Evolutionary conservation across 2,329 filamentous ascomycete genomes (phyloP), one percentile per base, ranked within the genome.

Genomic region (Colletotrichum neosansevieriae): DNA sequence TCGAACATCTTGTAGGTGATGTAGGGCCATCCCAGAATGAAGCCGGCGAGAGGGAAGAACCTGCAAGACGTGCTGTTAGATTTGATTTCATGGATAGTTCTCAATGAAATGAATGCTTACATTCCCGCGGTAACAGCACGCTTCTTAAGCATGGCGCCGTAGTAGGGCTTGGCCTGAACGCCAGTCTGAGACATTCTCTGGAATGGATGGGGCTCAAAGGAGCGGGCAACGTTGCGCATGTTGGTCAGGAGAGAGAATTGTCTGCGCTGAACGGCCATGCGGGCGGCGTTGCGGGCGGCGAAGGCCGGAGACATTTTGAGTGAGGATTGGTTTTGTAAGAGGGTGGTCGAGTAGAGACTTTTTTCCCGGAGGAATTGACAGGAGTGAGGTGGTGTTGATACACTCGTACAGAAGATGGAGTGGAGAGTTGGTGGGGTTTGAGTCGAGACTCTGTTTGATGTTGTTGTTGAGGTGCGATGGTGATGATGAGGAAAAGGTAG

Each of bases 201-300:
- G 74, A 78, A 80, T 62, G 77, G 77, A 64, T 80, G 78, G 17
- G 77, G 71, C 78, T 81, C 79, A 60, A 81, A 79, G 36, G 74
- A 73, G 57, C 79, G 77, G 56, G 76, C 77, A 58, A 79, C 75
- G 68, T 73, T 72, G 71, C 79, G 78, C 71, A 81, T 75, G 49
- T 73, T 74, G 58, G 73, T 73, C 70, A 79, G 73, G 64, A 79
- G 71, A 63, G 78, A 79, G 75, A 80, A 79, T n/a, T 77, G 72
- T 61, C 77, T 74, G 32, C 72, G 74, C 70, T 72, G 70, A 56
- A 72, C 66, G 38, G 64, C 61, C 54, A 51, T 58, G 57, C 72
- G 72, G 47, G 75, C 65, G 69, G 75, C 71, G 60, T 73, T 74
- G 72, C 77, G 78, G 66, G 77, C 75, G 70, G 77, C 63, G 73